Conservation (phyloP, 805 yeast genomes). For the Metschnikowia kunwiensis region DNA sequence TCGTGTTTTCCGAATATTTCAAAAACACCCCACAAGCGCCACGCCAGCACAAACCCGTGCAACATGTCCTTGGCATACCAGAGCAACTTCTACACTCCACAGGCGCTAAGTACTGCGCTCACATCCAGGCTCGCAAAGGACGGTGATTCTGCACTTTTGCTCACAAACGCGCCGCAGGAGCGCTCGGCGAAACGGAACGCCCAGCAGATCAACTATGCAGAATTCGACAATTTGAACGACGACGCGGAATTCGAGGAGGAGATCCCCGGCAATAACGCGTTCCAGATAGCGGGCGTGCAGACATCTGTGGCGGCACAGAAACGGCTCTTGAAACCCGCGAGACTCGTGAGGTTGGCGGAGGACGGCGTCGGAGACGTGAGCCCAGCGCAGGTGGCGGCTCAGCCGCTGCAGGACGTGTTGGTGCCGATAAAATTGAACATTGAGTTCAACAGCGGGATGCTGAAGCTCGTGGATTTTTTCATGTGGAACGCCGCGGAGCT, state of each 20-base stretch:
- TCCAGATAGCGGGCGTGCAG: conserved; percentile 28
- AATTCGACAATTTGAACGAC: conserved; percentile 62
- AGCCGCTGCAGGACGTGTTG: conserved; percentile 32
- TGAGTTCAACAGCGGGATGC: conserved; percentile 52
- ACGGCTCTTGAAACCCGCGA: conserved; percentile 21
- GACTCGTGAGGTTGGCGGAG: conserved; percentile 12
- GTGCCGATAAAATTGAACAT: conserved; percentile 67
- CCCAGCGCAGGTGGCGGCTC: conserved; percentile 4
- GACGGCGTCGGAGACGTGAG: conserved; percentile 5
- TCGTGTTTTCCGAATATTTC: no score
- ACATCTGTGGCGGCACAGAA: conserved; percentile 34
- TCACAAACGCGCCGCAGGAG: conserved; percentile 66
- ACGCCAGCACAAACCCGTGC: neutral
- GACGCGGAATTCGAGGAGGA: conserved; percentile 36
- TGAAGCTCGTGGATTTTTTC: conserved; percentile 57
- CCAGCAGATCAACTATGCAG: conserved; percentile 77
- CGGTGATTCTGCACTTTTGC: conserved; percentile 67
- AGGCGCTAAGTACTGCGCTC: conserved; percentile 76
- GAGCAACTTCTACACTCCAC: conserved; percentile 48
- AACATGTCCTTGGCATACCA: conserved; percentile 17
- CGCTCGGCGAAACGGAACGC: conserved; percentile 73
- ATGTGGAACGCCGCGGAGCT: conserved; percentile 72
- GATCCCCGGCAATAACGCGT: conserved; percentile 12
- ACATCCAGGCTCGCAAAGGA: conserved; percentile 63
- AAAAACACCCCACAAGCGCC: neutral